Percentiles rank a stretch among this genome's conserved stretches.
phyloP scores from a whole-genome alignment of 208 protist species.

The Wallacemonas sp. region DNA sequence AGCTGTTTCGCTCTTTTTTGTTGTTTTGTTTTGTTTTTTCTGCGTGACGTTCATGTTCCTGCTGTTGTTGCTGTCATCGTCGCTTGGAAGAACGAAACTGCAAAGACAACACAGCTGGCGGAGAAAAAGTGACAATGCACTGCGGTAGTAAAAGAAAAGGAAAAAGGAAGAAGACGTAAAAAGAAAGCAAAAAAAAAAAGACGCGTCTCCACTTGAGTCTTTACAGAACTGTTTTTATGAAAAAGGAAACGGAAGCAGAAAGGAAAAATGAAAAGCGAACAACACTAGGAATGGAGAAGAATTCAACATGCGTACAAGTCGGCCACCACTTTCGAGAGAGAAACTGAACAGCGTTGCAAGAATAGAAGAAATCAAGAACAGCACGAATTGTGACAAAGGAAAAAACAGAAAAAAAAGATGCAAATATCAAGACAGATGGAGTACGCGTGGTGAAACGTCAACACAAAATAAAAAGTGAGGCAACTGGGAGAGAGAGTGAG shows the following conservation, averaged over 20 bases:
- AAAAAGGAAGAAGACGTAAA: conserved; percentile 3
- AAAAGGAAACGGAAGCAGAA: not conserved
- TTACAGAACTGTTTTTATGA: not conserved
- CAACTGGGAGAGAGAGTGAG: not conserved
- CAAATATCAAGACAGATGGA: conserved; percentile 8
- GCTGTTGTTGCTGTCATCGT: not conserved
- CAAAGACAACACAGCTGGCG: no score
- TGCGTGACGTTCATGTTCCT: not conserved
- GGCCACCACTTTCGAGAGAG: not conserved
- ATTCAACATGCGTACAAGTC: not conserved
- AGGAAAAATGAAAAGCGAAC: not conserved
- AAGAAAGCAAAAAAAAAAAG: conserved; percentile 7
- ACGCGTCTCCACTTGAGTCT: not conserved
- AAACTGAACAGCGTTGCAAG: no score
- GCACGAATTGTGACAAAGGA: conserved; percentile 7
- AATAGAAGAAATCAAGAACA: conserved; percentile 6
- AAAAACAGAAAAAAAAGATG: conserved; percentile 16
- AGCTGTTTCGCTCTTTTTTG: not conserved
- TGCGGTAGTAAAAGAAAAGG: not conserved
- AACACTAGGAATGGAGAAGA: conserved; percentile 9
- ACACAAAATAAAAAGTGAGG: conserved; percentile 1
- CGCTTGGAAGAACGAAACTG: no score
- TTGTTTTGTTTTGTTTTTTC: no score
- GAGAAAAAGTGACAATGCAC: no score
- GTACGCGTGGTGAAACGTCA: no score